These are phyloP conservation scores for Castanea mollissima DNA, from an alignment of 306 rosid species.

Conservation along the genomic window DNA sequence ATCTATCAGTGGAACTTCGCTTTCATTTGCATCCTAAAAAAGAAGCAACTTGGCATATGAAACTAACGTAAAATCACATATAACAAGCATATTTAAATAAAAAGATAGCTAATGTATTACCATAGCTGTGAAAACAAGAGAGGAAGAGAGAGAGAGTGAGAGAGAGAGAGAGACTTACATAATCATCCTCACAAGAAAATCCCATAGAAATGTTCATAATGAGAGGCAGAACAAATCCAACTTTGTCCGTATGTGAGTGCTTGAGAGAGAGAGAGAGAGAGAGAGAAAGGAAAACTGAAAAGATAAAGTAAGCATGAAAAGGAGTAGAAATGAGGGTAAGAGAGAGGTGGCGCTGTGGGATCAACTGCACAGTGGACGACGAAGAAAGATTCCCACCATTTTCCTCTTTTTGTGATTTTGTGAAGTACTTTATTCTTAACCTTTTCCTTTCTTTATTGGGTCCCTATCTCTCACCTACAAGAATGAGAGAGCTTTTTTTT, in stretches of 20 bases:
- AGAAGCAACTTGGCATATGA: neutral
- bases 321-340: slow-evolving; percentile 27
- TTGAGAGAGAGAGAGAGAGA: slow-evolving; percentile 13
- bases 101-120: slow-evolving; percentile 1
- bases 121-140: slow-evolving; percentile 1
- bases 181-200: slow-evolving; percentile 53
- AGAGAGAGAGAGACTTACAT: slow-evolving; percentile 43
- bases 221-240: slow-evolving; percentile 43
- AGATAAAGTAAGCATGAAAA: slow-evolving; percentile 46
- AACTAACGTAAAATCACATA: neutral
- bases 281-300: slow-evolving; percentile 26
- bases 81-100: neutral
- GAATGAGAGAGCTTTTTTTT: slow-evolving; percentile 36
- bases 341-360: slow-evolving; percentile 49
- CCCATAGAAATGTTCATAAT: slow-evolving; percentile 47
- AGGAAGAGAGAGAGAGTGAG: neutral
- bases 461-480: slow-evolving; percentile 25
- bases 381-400: slow-evolving; percentile 63
- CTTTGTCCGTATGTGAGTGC: slow-evolving; percentile 31
- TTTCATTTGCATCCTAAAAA: slow-evolving; percentile 44
- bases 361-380: slow-evolving; percentile 39
- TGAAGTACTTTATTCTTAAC: slow-evolving; percentile 32
- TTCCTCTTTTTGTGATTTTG: slow-evolving; percentile 47
- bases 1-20: slow-evolving; percentile 38
- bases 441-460: slow-evolving; percentile 60